These are phyloP conservation scores for Phytopythium aichiense DNA, from an alignment of 352 stramenopile species.

Conservation along the genomic window DNA sequence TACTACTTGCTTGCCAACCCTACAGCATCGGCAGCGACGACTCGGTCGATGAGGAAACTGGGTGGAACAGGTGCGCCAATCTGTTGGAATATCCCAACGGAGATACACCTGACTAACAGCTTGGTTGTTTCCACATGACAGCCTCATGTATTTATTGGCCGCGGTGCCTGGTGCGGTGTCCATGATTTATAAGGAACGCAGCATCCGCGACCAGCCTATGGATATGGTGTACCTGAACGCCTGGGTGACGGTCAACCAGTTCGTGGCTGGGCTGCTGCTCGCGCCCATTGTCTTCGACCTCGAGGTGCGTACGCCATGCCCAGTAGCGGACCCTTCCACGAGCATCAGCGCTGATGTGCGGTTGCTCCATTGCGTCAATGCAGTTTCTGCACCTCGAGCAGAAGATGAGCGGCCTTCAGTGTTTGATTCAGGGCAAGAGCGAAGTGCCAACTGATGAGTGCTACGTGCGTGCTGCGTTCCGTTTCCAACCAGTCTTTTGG, in stretches of 20 bases:
- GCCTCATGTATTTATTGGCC: constrained; percentile 74
- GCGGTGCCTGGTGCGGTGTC: constrained; percentile 74
- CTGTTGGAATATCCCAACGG: not conserved
- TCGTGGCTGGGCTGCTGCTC: constrained; percentile 74
- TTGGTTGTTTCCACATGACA: constrained; percentile 8
- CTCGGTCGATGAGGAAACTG: constrained; percentile 67
- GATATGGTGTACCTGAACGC: constrained; percentile 87
- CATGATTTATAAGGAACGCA: constrained; percentile 84
- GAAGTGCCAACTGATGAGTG: constrained; percentile 70
- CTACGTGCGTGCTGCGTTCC: constrained; percentile 37
- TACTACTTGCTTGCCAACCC: constrained; percentile 3
- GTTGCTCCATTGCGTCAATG: not conserved
- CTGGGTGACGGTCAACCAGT: constrained; percentile 85
- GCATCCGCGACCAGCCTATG: constrained; percentile 80
- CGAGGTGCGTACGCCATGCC: constrained; percentile 23
- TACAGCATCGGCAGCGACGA: constrained; percentile 54
- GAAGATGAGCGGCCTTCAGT: constrained; percentile 75
- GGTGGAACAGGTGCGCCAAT: constrained; percentile 63
- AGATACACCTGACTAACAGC: not conserved
- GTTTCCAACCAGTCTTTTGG: not conserved
- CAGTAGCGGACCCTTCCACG: not conserved
- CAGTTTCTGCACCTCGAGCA: constrained; percentile 68
- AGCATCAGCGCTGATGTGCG: not conserved
- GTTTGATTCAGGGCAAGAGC: constrained; percentile 68
- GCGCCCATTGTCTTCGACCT: constrained; percentile 81